Base-by-base conservation (phyloP, 305 asterid genomes). In the Fraxinus nigra region DNA sequence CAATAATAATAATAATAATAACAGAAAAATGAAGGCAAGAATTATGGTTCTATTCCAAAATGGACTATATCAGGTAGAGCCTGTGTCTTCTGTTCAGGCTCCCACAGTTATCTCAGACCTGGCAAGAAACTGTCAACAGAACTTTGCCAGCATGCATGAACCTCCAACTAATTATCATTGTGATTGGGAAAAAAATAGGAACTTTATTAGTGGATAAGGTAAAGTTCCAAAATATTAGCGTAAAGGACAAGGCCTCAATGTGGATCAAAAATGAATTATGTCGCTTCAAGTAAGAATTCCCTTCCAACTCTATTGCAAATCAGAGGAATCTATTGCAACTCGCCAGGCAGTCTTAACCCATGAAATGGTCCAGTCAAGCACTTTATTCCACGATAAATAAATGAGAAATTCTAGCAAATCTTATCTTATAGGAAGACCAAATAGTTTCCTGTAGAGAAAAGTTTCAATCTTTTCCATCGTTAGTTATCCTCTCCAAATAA, bases 1-100 rank as follows among this genome's bases (percentile, higher is more conserved):
- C 40, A 46, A 74, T 33, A 14, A 72, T 28, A 33, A 70, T 38
- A 65, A 78, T 33, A 34, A 28, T 7, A 56, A 56, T n/a, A 59
- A 59, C 6, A 37, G 75, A 75, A 22, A 78, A 32, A 22, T 20
- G 77, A 75, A 56, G 77, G 11, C 59, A 34, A 24, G 37, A 65
- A 72, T 40, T 76, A 77, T 13, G 37, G 65, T 51, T 51, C 65
- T 69, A 22, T 65, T 24, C 48, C 82, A 77, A 78, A 40, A 72
- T 33, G 82, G 43, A 59, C 4, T 65, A 24, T 46, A 74, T 63
- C 81, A 59, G 7, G 40, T 51, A 77, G n/a, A 28, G 63, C 28
- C 35, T 2, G 43, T 16, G 65, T 28, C 5, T 51, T 14, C 13
- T 28, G 28, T 33, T 16, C 28, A 28, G 80, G 28, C 40, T 18